Conservation (phyloP, 768 basidiomycete genomes). For the Pleurotus giganteus region DNA sequence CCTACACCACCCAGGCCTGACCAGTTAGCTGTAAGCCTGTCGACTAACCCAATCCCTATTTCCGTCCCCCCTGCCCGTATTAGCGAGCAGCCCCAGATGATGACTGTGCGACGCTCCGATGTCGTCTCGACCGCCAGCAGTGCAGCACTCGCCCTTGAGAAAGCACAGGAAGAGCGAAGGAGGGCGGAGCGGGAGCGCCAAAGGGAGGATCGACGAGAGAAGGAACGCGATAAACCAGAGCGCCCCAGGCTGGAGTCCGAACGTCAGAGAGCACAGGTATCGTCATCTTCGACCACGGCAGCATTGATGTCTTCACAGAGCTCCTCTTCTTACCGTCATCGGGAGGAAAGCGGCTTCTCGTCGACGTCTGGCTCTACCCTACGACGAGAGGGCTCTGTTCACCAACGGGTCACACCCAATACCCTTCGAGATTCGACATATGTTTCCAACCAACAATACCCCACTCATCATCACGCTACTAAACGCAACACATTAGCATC, state of each 20-base stretch:
- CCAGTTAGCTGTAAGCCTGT: constrained; percentile 9
- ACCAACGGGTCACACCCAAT: constrained; percentile 5
- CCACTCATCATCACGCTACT: neutral
- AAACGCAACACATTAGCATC: neutral
- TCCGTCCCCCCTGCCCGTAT: constrained; percentile 17
- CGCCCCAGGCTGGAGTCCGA: neutral
- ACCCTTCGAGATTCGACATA: constrained; percentile 4
- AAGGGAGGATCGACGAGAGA: constrained; percentile 22
- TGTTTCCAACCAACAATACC: neutral
- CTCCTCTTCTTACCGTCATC: neutral
- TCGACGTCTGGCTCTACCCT: constrained; percentile 6
- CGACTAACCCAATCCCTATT: constrained; percentile 8
- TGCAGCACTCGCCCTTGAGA: constrained; percentile 52
- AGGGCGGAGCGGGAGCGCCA: constrained; percentile 30
- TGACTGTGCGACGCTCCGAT: constrained; percentile 15
- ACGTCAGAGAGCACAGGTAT: constrained; percentile 1
- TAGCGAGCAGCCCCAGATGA: constrained; percentile 9
- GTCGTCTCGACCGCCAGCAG: constrained; percentile 49
- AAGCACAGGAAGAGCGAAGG: constrained; percentile 31
- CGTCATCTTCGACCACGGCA: neutral
- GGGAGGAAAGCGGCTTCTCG: neutral
- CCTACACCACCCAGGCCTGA: constrained; percentile 16
- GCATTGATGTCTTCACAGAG: constrained; percentile 11
- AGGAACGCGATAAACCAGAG: constrained; percentile 8
- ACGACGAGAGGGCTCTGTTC: constrained; percentile 4